phyloP scores from a whole-genome alignment of 2,329 filamentous ascomycete species.

The Colletotrichum sublineola region DNA sequence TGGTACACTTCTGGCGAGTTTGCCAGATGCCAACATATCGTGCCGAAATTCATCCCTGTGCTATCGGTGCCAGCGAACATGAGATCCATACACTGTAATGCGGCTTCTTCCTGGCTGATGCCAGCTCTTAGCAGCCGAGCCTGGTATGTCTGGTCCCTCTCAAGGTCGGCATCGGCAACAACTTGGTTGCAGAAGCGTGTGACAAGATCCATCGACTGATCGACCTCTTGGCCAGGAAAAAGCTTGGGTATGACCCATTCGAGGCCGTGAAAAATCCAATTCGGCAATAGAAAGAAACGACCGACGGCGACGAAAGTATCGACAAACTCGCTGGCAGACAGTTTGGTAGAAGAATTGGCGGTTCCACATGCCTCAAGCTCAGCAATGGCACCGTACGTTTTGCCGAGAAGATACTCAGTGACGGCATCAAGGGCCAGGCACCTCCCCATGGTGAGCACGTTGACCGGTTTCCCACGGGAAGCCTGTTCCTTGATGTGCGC shows the following conservation, averaged over 20 bases:
- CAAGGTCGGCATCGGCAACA: background rate
- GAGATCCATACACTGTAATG: conserved; percentile 16
- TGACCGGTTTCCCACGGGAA: background rate
- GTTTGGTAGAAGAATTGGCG: background rate
- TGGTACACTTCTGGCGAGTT: background rate
- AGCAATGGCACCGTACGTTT: background rate
- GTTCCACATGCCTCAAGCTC: conserved; percentile 1
- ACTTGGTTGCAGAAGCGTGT: conserved; percentile 8
- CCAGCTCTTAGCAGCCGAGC: background rate
- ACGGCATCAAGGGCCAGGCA: conserved; percentile 10
- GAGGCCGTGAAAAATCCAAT: background rate
- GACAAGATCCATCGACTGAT: conserved; percentile 12
- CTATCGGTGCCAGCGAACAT: conserved; percentile 23
- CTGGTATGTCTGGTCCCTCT: conserved; percentile 16
- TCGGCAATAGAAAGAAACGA: conserved; percentile 1
- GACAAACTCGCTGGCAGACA: conserved; percentile 21
- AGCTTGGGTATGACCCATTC: conserved; percentile 10
- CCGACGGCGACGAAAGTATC: conserved; percentile 19
- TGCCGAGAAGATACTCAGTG: conserved; percentile 1
- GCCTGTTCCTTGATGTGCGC: background rate
- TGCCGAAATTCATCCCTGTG: conserved; percentile 20
- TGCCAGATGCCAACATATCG: conserved; percentile 20
- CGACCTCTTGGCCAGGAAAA: background rate
- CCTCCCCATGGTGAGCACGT: conserved; percentile 10
- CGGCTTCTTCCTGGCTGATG: background rate